Conservation (phyloP, 768 basidiomycete genomes). For the Dioszegia hungarica region DNA sequence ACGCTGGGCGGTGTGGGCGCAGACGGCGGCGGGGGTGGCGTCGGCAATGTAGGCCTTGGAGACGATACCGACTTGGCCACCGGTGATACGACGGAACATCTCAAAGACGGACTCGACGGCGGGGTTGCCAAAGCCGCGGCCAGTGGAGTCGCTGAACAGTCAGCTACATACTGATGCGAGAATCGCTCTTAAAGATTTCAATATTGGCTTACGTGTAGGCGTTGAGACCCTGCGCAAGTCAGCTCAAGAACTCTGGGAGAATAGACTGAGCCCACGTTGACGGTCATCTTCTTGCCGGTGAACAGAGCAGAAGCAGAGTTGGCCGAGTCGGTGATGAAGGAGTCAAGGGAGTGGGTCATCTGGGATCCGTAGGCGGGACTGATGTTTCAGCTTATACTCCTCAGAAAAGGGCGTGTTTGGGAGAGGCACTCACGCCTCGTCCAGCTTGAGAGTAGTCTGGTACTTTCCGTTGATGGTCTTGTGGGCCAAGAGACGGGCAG, state of each 20-base stretch:
- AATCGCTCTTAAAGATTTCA: too few species aligned
- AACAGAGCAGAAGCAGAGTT: conserved; percentile 51
- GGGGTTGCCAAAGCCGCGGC: conserved; percentile 41
- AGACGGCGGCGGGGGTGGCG: conserved; percentile 49
- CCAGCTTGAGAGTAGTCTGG: conserved; percentile 35
- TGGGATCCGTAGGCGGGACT: conserved; percentile 39
- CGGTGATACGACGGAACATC: conserved; percentile 41
- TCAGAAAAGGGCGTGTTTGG: too few species aligned
- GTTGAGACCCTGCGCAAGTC: conserved; percentile 34
- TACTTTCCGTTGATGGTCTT: conserved; percentile 51
- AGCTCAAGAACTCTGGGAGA: too few species aligned
- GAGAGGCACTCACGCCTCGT: conserved; percentile 30
- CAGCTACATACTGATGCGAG: conserved; percentile 16
- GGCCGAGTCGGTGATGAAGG: conserved; percentile 50
- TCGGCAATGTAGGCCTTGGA: conserved; percentile 50
- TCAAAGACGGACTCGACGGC: conserved; percentile 50
- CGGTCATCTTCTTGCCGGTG: conserved; percentile 48
- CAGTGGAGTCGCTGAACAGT: conserved; percentile 21
- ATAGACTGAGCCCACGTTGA: conserved; percentile 38
- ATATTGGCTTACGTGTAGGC: conserved; percentile 31
- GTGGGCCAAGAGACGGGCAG: conserved; percentile 50
- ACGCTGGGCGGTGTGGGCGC: conserved; percentile 44
- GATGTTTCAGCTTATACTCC: not conserved
- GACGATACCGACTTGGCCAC: conserved; percentile 50
- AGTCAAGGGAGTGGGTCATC: conserved; percentile 48